These are phyloP conservation scores for Piloderma croceum DNA, from an alignment of 768 basidiomycete genomes.

Conservation along the genomic window DNA sequence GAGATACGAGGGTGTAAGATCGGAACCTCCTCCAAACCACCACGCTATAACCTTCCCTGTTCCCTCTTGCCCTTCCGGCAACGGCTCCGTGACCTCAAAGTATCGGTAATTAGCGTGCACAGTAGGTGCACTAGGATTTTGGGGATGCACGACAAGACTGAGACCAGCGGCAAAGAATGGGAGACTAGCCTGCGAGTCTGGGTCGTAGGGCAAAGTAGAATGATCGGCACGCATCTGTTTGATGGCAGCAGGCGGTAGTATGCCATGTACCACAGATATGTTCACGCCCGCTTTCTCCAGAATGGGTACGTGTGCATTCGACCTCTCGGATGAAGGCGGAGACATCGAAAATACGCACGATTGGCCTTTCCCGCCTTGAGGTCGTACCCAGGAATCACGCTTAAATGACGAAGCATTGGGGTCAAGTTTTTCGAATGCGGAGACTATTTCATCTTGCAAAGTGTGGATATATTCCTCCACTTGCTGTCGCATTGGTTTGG, in stretches of 20 bases:
- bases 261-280: slow-evolving; percentile 86
- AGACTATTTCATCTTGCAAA: slow-evolving; percentile 78
- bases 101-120: slow-evolving; percentile 97
- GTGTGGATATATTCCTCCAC: slow-evolving; percentile 70
- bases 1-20: slow-evolving; percentile 91
- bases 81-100: slow-evolving; percentile 79
- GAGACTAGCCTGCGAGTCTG: slow-evolving; percentile 50
- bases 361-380: slow-evolving; percentile 68
- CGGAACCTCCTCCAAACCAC: slow-evolving; percentile 98
- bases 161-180: slow-evolving; percentile 94
- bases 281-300: slow-evolving; percentile 97
- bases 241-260: slow-evolving; percentile 82
- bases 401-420: slow-evolving; percentile 65
- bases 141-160: slow-evolving; percentile 89
- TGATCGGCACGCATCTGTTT: slow-evolving; percentile 96
- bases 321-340: slow-evolving; percentile 27
- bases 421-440: slow-evolving; percentile 74
- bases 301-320: slow-evolving; percentile 35
- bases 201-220: slow-evolving; percentile 60
- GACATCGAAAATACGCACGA: slow-evolving; percentile 76
- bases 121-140: slow-evolving; percentile 90
- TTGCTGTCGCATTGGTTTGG: slow-evolving; percentile 62
- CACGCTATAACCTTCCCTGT: slow-evolving; percentile 73
- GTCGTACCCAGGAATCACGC: slow-evolving; percentile 73
- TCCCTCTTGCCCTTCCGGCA: slow-evolving; percentile 30